phyloP scores from a whole-genome alignment of 2,329 filamentous ascomycete species.

The Setomelanomma holmii region DNA sequence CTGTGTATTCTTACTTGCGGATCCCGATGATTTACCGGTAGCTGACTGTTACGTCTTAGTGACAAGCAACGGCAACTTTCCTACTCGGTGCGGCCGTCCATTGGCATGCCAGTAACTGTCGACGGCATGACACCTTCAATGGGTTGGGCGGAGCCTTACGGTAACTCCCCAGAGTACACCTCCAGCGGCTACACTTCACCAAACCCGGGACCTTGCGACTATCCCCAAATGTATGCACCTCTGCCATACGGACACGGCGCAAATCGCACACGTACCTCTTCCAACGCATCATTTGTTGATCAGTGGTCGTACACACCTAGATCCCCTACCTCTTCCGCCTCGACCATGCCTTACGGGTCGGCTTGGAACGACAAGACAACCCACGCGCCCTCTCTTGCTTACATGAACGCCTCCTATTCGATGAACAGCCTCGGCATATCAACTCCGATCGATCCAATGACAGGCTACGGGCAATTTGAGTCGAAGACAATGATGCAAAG shows the following conservation, averaged over 20 bases:
- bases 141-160: conserved; percentile 37
- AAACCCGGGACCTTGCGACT: conserved; percentile 32
- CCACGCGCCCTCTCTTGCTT: conserved; percentile 30
- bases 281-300: conserved; percentile 46
- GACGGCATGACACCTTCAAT: conserved; percentile 27
- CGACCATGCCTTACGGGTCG: conserved; percentile 43
- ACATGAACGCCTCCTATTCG: conserved; percentile 32
- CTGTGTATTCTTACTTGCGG: conserved; percentile 1
- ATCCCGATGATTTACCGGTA: too few relatives aligned
- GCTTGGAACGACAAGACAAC: conserved; percentile 37
- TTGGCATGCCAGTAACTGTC: conserved; percentile 23
- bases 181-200: conserved; percentile 46
- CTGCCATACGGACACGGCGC: conserved; percentile 31
- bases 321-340: conserved; percentile 45
- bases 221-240: conserved; percentile 37
- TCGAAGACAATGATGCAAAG: conserved; percentile 44
- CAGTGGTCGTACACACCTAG: conserved; percentile 40
- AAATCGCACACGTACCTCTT: conserved; percentile 45
- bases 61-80: background rate
- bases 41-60: conserved; percentile 13
- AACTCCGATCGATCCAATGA: conserved; percentile 27
- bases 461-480: conserved; percentile 34
- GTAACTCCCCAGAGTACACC: conserved; percentile 39
- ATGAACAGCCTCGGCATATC: conserved; percentile 31
- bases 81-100: conserved; percentile 16